Conservation (phyloP, 495 filamentous ascomycete genomes). For the Aspergillus sparsus region DNA sequence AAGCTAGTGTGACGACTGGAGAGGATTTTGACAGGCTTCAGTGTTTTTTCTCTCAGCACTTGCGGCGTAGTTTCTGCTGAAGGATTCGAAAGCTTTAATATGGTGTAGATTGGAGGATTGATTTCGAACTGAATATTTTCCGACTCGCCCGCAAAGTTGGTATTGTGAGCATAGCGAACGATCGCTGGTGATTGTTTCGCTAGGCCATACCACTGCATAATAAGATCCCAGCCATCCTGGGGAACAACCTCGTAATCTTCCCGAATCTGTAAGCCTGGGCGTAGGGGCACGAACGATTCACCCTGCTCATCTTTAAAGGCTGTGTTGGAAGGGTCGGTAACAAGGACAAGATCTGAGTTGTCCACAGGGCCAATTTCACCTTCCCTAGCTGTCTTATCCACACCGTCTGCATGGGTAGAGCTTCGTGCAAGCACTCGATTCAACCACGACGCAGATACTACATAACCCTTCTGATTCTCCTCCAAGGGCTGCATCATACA, state of each 20-base stretch:
- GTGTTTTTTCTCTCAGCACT: constrained; percentile 58
- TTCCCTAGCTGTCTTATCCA: constrained; percentile 60
- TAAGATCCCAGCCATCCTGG: constrained; percentile 74
- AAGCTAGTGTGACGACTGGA: constrained; percentile 67
- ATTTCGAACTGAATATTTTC: constrained; percentile 79
- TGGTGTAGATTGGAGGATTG: constrained; percentile 81
- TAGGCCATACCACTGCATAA: constrained; percentile 80
- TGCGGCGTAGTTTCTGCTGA: constrained; percentile 59
- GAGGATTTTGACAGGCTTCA: constrained; percentile 60
- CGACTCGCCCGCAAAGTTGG: constrained; percentile 53
- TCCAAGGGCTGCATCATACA: constrained; percentile 52
- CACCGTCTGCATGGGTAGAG: constrained; percentile 53
- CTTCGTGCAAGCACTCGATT: constrained; percentile 69
- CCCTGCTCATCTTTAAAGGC: constrained; percentile 54
- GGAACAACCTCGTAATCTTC: constrained; percentile 80
- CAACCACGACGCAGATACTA: constrained; percentile 81
- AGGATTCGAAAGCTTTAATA: constrained; percentile 71
- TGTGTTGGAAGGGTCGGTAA: constrained; percentile 39
- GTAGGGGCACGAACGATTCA: constrained; percentile 72
- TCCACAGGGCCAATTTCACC: constrained; percentile 79
- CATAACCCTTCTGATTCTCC: constrained; percentile 73
- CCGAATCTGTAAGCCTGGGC: constrained; percentile 61
- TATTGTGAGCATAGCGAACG: constrained; percentile 76
- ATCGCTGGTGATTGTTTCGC: constrained; percentile 70
- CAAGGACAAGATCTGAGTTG: constrained; percentile 67